These are phyloP conservation scores for Geranomyces variabilis DNA, from an alignment of 192 early-diverging fungal species.

Conservation along the genomic window DNA sequence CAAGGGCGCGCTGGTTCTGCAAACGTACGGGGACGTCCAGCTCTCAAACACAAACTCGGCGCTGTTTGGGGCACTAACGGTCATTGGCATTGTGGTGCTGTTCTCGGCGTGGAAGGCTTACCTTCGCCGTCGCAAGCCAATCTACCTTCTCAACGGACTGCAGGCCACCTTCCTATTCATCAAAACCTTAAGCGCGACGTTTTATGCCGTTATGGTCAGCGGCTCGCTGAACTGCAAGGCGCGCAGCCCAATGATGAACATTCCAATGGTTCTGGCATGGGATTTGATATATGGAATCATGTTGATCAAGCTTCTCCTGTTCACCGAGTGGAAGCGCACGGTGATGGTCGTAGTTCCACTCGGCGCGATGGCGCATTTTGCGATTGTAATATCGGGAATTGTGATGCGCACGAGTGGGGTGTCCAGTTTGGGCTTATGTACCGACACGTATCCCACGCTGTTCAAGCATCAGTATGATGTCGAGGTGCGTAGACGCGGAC, in stretches of 20 bases:
- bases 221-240: conserved; percentile 22
- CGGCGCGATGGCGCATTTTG: conserved; percentile 25
- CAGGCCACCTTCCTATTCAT: conserved; percentile 26
- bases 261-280: conserved; percentile 24
- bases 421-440: conserved; percentile 19
- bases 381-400: conserved; percentile 6
- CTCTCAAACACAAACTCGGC: conserved; percentile 17
- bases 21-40: conserved; percentile 23
- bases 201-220: conserved; percentile 17
- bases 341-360: conserved; percentile 10
- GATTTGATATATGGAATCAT: conserved; percentile 35
- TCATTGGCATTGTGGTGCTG: not conserved
- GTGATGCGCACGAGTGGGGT: not conserved
- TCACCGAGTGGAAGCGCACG: conserved; percentile 23
- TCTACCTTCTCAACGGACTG: conserved; percentile 35
- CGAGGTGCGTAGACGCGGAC: conserved; percentile 38
- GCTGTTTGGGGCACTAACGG: conserved; percentile 23
- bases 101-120: not conserved
- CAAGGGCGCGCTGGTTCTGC: conserved; percentile 15
- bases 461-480: conserved; percentile 43
- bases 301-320: conserved; percentile 37
- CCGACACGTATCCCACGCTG: conserved; percentile 24
- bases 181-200: conserved; percentile 31
- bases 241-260: conserved; percentile 29
- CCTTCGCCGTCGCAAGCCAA: conserved; percentile 28